phyloP scores from a whole-genome alignment of 495 filamentous ascomycete species.

The Aspergillus egyptiacus region DNA sequence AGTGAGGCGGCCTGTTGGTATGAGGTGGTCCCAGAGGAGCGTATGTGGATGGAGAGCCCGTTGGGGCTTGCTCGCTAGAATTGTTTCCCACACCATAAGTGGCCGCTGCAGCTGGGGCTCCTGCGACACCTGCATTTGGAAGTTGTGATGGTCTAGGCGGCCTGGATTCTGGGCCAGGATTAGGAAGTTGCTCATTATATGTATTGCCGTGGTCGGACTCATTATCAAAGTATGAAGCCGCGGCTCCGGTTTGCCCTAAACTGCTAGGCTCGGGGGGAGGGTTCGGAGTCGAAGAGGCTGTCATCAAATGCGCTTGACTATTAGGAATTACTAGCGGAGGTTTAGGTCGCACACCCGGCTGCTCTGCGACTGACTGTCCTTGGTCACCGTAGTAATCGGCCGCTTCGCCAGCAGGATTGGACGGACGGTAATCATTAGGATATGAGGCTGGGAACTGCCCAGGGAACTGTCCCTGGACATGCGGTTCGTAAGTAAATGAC shows the following conservation, averaged over 20 bases:
- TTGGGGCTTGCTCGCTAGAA: constrained; percentile 16
- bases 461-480: constrained; percentile 54
- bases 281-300: constrained; percentile 41
- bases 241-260: constrained; percentile 44
- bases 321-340: constrained; percentile 51
- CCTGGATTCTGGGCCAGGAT: constrained; percentile 17
- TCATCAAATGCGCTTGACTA: constrained; percentile 43
- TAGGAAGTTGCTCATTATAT: constrained; percentile 11
- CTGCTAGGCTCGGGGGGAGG: constrained; percentile 50
- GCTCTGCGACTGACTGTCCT: constrained; percentile 54
- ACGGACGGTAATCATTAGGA: constrained; percentile 47
- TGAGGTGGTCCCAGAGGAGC: constrained; percentile 14
- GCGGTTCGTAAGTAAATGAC: constrained; percentile 36
- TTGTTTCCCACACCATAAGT: constrained; percentile 25
- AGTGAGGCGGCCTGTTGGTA: constrained; percentile 25
- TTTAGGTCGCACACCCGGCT: constrained; percentile 53
- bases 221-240: constrained; percentile 42
- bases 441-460: constrained; percentile 46
- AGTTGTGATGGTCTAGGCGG: constrained; percentile 29
- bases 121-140: constrained; percentile 21
- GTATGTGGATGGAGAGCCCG: constrained; percentile 20
- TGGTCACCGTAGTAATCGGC: constrained; percentile 64
- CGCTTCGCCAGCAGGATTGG: constrained; percentile 52
- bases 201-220: constrained; percentile 16
- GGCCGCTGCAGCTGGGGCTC: constrained; percentile 22